Evolutionary conservation across 345 rosid genomes (phyloP).

Genomic region (Populus alba): DNA sequence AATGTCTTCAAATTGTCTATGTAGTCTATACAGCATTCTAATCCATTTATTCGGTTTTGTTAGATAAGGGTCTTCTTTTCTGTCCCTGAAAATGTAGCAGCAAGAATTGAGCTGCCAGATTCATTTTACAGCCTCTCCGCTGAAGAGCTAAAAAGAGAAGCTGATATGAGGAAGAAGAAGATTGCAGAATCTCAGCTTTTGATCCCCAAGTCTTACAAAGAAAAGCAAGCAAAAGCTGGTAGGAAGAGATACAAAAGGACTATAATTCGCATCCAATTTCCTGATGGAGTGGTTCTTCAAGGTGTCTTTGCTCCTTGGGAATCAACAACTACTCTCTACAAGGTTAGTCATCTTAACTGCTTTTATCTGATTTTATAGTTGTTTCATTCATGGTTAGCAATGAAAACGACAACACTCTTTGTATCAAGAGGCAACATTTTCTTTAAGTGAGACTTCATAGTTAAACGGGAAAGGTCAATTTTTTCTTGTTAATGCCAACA

Average conservation of each 20-base stretch:
- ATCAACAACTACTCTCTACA: slow-evolving; percentile 68
- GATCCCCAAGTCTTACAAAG: slow-evolving; percentile 82
- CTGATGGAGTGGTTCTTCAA: slow-evolving; percentile 90
- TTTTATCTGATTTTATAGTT: neutral
- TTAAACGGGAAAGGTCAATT: too few species aligned
- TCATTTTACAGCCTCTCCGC: slow-evolving; percentile 77
- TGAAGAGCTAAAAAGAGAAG: slow-evolving; percentile 78
- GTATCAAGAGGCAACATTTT: too few species aligned
- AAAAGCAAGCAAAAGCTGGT: slow-evolving; percentile 83
- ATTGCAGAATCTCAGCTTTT: slow-evolving; percentile 79
- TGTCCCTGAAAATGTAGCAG: slow-evolving; percentile 77
- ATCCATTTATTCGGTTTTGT: neutral
- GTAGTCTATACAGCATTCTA: neutral
- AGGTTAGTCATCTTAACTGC: slow-evolving; percentile 43
- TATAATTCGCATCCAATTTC: slow-evolving; percentile 80
- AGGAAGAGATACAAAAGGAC: slow-evolving; percentile 62
- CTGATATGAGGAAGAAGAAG: slow-evolving; percentile 80
- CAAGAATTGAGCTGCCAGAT: slow-evolving; percentile 84
- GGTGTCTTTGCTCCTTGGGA: slow-evolving; percentile 92
- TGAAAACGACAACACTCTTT: too few species aligned
- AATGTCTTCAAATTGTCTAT: neutral
- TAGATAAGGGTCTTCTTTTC: slow-evolving; percentile 81
- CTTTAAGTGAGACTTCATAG: too few species aligned
- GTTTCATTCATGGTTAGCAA: neutral
- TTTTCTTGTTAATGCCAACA: too few species aligned